Evolutionary conservation across 2,329 filamentous ascomycete genomes (phyloP).

Genomic region (Alternaria sp.): DNA sequence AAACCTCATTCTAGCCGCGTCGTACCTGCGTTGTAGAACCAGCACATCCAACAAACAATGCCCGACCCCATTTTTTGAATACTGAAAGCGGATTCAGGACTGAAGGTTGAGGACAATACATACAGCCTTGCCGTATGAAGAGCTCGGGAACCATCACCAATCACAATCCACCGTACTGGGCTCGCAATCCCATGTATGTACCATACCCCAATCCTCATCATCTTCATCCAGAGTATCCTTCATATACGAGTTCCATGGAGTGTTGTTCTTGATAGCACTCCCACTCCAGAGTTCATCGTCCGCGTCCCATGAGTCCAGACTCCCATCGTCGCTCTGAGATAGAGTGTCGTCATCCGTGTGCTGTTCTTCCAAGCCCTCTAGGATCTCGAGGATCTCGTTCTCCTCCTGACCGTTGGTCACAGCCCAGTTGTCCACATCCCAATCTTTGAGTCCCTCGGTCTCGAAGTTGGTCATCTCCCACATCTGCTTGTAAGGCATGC

Average conservation of each 20-base stretch:
- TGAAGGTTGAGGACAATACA: background rate
- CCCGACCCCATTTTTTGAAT: background rate
- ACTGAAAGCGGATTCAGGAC: background rate
- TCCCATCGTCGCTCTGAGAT: background rate
- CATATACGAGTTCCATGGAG: background rate
- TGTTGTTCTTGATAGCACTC: background rate
- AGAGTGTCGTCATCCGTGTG: background rate
- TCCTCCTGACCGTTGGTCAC: background rate
- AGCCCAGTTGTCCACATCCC: background rate
- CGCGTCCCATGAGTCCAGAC: background rate
- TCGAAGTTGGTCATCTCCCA: background rate
- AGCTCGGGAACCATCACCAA: background rate
- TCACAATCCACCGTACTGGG: background rate
- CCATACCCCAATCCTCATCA: background rate
- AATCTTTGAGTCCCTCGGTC: background rate
- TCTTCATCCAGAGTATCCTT: background rate
- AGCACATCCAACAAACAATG: background rate
- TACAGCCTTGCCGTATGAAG: background rate
- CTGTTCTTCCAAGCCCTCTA: background rate
- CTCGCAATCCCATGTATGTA: background rate
- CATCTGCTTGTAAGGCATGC: background rate
- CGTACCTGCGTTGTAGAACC: background rate
- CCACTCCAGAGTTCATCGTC: background rate
- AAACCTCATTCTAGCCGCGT: background rate
- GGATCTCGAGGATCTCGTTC: background rate